Base-by-base conservation (phyloP, 352 stramenopile genomes). In the Globisporangium heterothallicum region DNA sequence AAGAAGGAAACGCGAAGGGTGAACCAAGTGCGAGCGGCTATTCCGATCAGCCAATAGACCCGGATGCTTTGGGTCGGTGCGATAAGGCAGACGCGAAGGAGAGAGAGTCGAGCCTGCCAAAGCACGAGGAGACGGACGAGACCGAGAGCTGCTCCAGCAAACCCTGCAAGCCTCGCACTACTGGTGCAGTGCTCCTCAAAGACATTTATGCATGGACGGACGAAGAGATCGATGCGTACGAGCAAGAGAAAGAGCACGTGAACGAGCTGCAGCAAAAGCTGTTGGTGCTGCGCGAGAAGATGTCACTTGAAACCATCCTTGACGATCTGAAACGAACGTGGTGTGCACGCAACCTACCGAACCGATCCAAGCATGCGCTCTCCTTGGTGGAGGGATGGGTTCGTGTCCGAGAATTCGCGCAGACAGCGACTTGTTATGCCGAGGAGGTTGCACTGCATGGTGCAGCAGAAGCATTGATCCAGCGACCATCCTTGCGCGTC, bases 151-250 rank as follows among this genome's bases (percentile, higher is more conserved):
- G 30, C 6, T 36, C 13, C 45, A 49, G 41, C 26, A n/a, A n/a
- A n/a, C n/a, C n/a, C n/a, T 2, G 10, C 16, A 26, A 24, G 12
- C 7, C 5, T 27, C 40, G 18, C 21, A 16, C 19, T 34, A 45
- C 5, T 46, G 26, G 24, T 0, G 40, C 46, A 0, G 48, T 71
- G 34, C 38, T 42, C 6, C 35, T 83, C 12, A 59, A 65, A 21
- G 56, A 75, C 19, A 56, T 77, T 38, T 77, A 64, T 46, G 45
- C 48, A 21, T 84, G 73, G 76, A 74, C 52, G 1, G 67, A 87
- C 30, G 52, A 69, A 6, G 70, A 84, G 19, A 77, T 85, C 29
- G 64, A 75, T 24, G 30, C 14, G 3, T 67, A 80, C 48, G 59
- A 75, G 40, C 54, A 69, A 19, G 60, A 83, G 16, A 78, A 56